A percentile compares a stretch with the other conserved stretches of the same genome.
These are phyloP conservation scores for Trichophyton rubrum DNA, from an alignment of 2,329 filamentous ascomycete genomes.

Conservation along the genomic window DNA sequence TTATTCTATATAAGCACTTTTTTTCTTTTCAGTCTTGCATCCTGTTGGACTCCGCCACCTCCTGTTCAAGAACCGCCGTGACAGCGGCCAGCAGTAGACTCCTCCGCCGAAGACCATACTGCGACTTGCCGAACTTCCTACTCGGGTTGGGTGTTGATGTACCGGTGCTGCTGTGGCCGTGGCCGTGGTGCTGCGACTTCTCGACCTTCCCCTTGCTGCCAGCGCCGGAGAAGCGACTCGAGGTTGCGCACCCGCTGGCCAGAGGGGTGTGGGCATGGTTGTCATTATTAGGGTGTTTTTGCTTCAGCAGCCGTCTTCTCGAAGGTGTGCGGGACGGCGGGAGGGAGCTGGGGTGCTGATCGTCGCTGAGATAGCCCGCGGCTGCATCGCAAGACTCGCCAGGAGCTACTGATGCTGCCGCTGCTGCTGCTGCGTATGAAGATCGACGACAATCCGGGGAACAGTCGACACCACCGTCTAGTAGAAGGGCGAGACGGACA, in stretches of 20 bases:
- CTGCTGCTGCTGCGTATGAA: background rate
- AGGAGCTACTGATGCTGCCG: background rate
- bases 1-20: no score
- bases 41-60: background rate
- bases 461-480: slow-evolving; percentile 16
- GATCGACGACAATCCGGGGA: background rate
- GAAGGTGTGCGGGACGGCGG: slow-evolving; percentile 9
- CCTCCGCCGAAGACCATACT: slow-evolving; percentile 11
- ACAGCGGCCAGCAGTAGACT: slow-evolving; percentile 15
- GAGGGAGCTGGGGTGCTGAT: slow-evolving; percentile 14
- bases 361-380: slow-evolving; percentile 9
- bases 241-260: background rate
- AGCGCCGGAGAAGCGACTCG: background rate
- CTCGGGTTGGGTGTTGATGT: background rate
- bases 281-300: background rate
- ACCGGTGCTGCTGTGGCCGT: background rate
- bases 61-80: slow-evolving; percentile 12
- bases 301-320: background rate
- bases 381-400: background rate
- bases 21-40: background rate
- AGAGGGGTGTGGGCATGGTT: background rate
- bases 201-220: slow-evolving; percentile 10
- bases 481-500: slow-evolving; percentile 25
- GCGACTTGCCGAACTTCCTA: background rate
- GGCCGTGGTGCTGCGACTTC: slow-evolving; percentile 8